A percentile compares a stretch with the other conserved stretches of the same genome.
These are phyloP conservation scores for Astragalus glycyphyllos DNA, from an alignment of 306 rosid genomes.

Conservation along the genomic window DNA sequence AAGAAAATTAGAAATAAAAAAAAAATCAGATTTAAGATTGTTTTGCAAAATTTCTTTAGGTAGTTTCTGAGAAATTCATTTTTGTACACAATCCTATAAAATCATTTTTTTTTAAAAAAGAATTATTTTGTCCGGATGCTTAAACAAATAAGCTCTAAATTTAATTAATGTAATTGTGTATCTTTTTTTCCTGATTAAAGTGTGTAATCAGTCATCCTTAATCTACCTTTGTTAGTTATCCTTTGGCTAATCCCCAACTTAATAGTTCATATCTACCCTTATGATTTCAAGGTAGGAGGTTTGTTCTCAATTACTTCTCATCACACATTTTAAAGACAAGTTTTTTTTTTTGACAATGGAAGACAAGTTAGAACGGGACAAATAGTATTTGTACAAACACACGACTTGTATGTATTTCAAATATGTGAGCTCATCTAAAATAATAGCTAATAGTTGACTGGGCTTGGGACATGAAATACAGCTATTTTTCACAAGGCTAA, in stretches of 20 bases:
- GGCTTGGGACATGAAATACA: neutral
- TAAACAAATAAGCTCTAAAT: neutral
- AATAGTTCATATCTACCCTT: neutral
- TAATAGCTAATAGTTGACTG: neutral
- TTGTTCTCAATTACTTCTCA: neutral
- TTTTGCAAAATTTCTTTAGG: too few relatives aligned
- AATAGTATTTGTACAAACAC: neutral
- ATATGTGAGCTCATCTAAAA: neutral
- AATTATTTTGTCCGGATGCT: neutral
- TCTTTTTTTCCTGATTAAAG: too few relatives aligned
- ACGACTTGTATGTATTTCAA: neutral
- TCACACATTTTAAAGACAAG: neutral
- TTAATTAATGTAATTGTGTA: neutral
- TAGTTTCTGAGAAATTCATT: neutral
- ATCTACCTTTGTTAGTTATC: neutral
- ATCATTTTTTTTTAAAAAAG: neutral
- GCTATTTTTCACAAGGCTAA: neutral
- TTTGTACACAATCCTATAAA: neutral
- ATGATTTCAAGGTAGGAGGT: neutral
- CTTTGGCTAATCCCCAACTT: neutral
- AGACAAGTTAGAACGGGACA: neutral
- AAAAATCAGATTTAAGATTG: too few relatives aligned
- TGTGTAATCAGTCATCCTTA: neutral
- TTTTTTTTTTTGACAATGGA: too few relatives aligned
- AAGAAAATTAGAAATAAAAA: too few relatives aligned